phyloP scores from a whole-genome alignment of 2,329 filamentous ascomycete genomes.

The Fusarium sp. region DNA sequence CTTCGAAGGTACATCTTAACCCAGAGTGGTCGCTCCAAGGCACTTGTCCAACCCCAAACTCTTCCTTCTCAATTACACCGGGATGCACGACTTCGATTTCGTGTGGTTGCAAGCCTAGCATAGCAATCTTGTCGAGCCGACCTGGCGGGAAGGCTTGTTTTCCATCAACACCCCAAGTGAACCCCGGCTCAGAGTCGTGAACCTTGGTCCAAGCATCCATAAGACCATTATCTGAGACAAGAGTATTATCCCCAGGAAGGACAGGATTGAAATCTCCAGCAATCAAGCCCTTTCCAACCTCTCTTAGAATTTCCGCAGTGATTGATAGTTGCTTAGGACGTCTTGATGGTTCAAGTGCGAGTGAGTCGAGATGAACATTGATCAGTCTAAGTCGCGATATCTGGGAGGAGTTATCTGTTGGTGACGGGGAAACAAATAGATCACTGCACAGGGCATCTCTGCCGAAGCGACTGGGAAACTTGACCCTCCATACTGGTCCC shows the following conservation, averaged over 20 bases:
- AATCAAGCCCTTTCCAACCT: slow-evolving; percentile 45
- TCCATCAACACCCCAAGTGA: slow-evolving; percentile 52
- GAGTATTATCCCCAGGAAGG: slow-evolving; percentile 45
- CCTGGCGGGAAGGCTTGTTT: slow-evolving; percentile 44
- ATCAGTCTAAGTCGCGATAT: slow-evolving; percentile 43
- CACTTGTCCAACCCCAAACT: neutral
- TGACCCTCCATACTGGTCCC: slow-evolving; percentile 47
- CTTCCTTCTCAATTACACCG: neutral
- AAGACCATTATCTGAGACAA: slow-evolving; percentile 47
- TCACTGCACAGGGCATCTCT: slow-evolving; percentile 50
- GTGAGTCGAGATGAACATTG: slow-evolving; percentile 54
- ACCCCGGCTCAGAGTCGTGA: slow-evolving; percentile 44
- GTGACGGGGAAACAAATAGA: slow-evolving; percentile 33
- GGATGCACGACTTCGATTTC: slow-evolving; percentile 32
- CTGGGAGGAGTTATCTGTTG: neutral
- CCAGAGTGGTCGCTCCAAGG: slow-evolving; percentile 15
- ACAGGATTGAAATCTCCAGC: slow-evolving; percentile 55
- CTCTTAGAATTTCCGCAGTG: slow-evolving; percentile 39
- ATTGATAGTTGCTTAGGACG: slow-evolving; percentile 46
- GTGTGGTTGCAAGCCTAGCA: slow-evolving; percentile 40
- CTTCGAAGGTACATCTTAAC: neutral
- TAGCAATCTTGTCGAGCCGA: slow-evolving; percentile 51
- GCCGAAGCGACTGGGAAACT: slow-evolving; percentile 46
- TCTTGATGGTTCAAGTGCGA: slow-evolving; percentile 40
- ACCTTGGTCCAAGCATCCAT: slow-evolving; percentile 49